Percentiles rank a stretch among this genome's conserved stretches.
Conservation (phyloP, 345 rosid genomes). For the Bruguiera parviflora region DNA sequence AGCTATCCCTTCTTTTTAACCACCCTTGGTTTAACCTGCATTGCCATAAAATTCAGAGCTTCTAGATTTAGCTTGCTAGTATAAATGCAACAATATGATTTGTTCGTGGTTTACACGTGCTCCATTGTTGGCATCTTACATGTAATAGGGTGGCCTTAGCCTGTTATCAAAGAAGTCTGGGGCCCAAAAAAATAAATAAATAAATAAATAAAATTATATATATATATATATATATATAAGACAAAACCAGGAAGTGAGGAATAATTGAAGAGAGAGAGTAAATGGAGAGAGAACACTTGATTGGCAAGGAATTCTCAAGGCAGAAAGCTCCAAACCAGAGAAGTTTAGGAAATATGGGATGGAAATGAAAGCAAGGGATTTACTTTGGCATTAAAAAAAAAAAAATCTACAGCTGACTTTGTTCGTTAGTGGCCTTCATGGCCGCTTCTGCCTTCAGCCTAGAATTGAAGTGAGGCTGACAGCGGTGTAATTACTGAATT, state of each 20-base stretch:
- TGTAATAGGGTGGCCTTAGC: not conserved
- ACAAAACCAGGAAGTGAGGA: slow-evolving; percentile 10
- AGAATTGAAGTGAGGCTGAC: not conserved
- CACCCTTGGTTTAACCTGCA: no score
- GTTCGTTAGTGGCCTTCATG: not conserved
- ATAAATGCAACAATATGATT: not conserved
- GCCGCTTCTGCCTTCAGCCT: not conserved
- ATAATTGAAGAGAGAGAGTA: not conserved
- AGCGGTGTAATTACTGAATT: not conserved
- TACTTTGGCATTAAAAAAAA: not conserved
- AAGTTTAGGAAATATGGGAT: not conserved
- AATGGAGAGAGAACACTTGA: slow-evolving; percentile 2
- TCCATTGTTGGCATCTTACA: not conserved
- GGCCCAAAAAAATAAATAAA: slow-evolving; percentile 19
- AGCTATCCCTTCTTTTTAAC: not conserved
- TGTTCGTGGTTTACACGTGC: not conserved
- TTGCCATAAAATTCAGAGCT: not conserved
- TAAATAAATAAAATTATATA: no score
- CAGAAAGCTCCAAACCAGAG: slow-evolving; percentile 17
- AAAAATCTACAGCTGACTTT: not conserved
- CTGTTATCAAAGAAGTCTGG: not conserved
- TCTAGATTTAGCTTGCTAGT: not conserved
- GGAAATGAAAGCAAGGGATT: not conserved
- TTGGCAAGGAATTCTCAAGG: not conserved
- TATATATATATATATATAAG: no score